Evolutionary conservation across 2,329 filamentous ascomycete genomes (phyloP).

Genomic region (Clonostachys byssicola): DNA sequence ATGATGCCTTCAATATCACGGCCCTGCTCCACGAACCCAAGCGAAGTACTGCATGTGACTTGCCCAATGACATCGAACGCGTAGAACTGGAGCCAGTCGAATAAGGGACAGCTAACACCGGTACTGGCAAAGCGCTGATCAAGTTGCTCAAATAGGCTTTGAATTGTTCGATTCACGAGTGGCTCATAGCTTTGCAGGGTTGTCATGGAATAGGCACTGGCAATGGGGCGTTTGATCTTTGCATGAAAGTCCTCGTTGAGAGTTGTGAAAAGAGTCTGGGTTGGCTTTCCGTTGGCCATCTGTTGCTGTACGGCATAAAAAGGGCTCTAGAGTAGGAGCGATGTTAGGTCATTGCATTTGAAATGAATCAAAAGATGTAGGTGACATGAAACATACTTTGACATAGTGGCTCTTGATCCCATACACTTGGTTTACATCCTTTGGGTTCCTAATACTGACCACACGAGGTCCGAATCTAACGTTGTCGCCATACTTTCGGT

Average conservation of each 20-base stretch:
- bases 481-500: constrained; percentile 7
- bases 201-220: no score
- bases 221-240: constrained; percentile 4
- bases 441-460: constrained; percentile 8
- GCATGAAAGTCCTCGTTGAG: constrained; percentile 7
- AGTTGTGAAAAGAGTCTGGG: constrained; percentile 11
- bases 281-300: constrained; percentile 5
- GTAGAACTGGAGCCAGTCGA: constrained; percentile 8
- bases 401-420: neutral
- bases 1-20: constrained; percentile 26
- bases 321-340: no score
- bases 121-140: no score
- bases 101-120: no score
- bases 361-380: no score
- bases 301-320: no score
- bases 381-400: no score
- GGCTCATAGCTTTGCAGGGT: no score
- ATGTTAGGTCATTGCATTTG: no score
- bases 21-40: constrained; percentile 32
- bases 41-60: constrained; percentile 29
- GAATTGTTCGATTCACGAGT: no score
- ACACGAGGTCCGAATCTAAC: constrained; percentile 8
- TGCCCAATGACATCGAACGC: constrained; percentile 35
- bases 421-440: constrained; percentile 9
- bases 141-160: no score